Evolutionary conservation across 129 eudicot genomes (phyloP), one percentile per base, ranked within the genome.

Genomic region (Silybum marianum): DNA sequence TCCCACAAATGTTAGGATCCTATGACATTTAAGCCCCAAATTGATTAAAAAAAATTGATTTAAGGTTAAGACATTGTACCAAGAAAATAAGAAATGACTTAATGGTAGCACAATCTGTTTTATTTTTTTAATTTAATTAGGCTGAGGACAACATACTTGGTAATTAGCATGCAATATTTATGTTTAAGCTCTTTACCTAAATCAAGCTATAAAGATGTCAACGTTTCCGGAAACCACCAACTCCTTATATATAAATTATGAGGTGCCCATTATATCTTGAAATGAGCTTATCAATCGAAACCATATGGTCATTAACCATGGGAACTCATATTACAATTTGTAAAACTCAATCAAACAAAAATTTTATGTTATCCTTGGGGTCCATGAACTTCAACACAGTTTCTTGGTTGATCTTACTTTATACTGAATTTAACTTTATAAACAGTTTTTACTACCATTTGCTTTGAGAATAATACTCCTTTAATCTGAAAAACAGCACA

Each of bases 371-470:
- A 74, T 25, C 68, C 39, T 74, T 63, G 80, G 32, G 32, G 21
- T 63, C 80, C 36, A 63, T 39, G 60, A 13, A 77, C 72, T 63
- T 39, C n/a, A 63, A 19, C 23, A 38, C 16, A 19, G 68, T 63
- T 65, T 77, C 39, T 13, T 77, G 62, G 13, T 63, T 63, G 58
- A 63, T 65, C 72, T 58, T 62, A 40, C 26, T 66, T 39, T 69
- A 65, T 77, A 65, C 80, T 12, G 1, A 24, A 76, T 62, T 65
- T 65, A 63, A 28, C 39, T 77, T 77, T 14, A 18, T 24, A 78
- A 24, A 39, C 19, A 78, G 42, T 22, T 78, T 66, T 66, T 39
- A 68, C 12, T 39, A 78, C 74, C 34, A 67, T 28, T 34, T 38
- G 65, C 18, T 14, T 25, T 25, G 2, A 38, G 19, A 38, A 38